Percentiles rank a stretch among this genome's conserved stretches.
These are phyloP conservation scores for Batkoa obscura DNA, from an alignment of 371 early-diverging fungal species.

Conservation along the genomic window DNA sequence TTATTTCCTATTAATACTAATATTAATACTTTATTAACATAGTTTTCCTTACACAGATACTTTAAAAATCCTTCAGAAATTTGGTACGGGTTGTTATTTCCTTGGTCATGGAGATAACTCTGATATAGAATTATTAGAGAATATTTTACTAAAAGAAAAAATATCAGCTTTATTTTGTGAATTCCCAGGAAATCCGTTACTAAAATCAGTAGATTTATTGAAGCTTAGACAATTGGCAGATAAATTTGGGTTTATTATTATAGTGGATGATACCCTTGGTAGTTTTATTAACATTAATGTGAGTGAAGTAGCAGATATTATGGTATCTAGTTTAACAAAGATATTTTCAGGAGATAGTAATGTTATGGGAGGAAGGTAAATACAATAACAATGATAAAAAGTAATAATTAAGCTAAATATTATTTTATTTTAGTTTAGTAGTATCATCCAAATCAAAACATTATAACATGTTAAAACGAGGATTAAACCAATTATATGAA, in stretches of 20 bases:
- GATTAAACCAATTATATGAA: constrained; percentile 37
- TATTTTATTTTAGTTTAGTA: too few species aligned
- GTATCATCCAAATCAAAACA: too few species aligned
- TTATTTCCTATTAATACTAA: background rate
- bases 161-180: constrained; percentile 75
- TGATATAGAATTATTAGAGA: constrained; percentile 50
- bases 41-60: constrained; percentile 91
- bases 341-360: constrained; percentile 86
- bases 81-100: constrained; percentile 77
- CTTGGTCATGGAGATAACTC: constrained; percentile 56
- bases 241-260: constrained; percentile 47
- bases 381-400: background rate
- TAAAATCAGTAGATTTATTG: constrained; percentile 55
- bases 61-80: constrained; percentile 82
- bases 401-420: too few species aligned
- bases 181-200: constrained; percentile 83
- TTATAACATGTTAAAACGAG: background rate
- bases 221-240: constrained; percentile 61
- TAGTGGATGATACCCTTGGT: constrained; percentile 90
- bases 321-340: constrained; percentile 86
- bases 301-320: constrained; percentile 60
- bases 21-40: background rate
- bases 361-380: constrained; percentile 86
- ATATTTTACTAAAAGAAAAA: constrained; percentile 25
- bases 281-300: constrained; percentile 71